A percentile compares a stretch with the other conserved stretches of the same genome.
These are phyloP conservation scores for Fusarium tuaranense DNA, from an alignment of 2,329 filamentous ascomycete species.

Conservation along the genomic window DNA sequence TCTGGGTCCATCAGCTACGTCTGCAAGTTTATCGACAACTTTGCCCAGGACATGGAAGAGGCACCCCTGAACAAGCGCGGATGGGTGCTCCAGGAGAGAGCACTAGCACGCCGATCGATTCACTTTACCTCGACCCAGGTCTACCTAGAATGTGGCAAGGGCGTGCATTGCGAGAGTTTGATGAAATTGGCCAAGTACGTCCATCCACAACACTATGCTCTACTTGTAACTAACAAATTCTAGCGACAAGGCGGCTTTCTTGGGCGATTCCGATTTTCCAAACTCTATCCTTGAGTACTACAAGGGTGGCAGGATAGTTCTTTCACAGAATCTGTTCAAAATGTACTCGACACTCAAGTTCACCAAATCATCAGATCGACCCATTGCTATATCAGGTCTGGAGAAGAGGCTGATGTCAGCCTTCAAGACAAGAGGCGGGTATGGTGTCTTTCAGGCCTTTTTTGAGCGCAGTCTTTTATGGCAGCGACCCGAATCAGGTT, in stretches of 20 bases:
- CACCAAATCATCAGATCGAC: not conserved
- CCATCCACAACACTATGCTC: rapidly evolving
- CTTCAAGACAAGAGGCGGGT: conserved; percentile 42
- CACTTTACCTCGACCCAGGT: conserved; percentile 8
- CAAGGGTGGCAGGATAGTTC: not conserved
- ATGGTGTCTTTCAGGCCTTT: conserved; percentile 47
- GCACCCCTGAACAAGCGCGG: conserved; percentile 44
- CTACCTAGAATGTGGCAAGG: conserved; percentile 9
- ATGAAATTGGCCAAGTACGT: not conserved
- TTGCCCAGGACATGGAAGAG: conserved; percentile 47
- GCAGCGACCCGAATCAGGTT: not conserved
- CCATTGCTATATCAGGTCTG: conserved; percentile 36
- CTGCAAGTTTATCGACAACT: conserved; percentile 50
- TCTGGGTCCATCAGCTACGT: conserved; percentile 32
- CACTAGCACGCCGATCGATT: not conserved
- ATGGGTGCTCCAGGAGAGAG: conserved; percentile 15
- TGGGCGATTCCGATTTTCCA: not conserved
- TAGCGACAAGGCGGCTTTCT: not conserved
- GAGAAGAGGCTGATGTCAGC: conserved; percentile 43
- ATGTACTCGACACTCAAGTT: conserved; percentile 2
- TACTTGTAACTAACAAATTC: too few species aligned
- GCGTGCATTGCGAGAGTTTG: not conserved
- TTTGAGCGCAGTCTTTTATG: conserved; percentile 7
- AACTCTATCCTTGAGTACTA: not conserved
- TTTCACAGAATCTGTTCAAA: not conserved